Base-by-base conservation (phyloP, 2,329 filamentous ascomycete genomes). In the Phaeoacremonium minimum region DNA sequence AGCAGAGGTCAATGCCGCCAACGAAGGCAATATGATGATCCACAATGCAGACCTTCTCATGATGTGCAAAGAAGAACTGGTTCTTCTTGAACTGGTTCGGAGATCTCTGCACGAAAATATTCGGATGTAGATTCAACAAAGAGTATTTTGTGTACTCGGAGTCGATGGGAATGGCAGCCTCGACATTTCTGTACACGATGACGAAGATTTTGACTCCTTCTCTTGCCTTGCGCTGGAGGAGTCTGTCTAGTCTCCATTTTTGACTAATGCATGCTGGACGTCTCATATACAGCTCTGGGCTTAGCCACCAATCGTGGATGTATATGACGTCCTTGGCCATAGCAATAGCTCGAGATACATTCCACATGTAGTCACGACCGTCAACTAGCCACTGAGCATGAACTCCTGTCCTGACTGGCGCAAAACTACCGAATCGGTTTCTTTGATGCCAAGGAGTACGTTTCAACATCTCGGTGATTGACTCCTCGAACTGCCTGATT, bases 231-330 rank as follows among this genome's bases (percentile, higher is more conserved):
- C 83, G 82, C 58, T 95, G 87, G n/a, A 98, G 72, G 9, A 98
- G 72, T 51, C 93, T 77, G 61, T 98, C 93, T 7, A 98, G 75
- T 36, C 93, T 82, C 93, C 93, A 98, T 62, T 96, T 96, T 58
- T 97, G 91, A 55, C 90, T 96, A 62, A 97, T 96, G 31, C 87
- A 89, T 16, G 93, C 86, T 36, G 93, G 93, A 40, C 93, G 78
- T 42, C 93, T 80, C 81, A 97, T 83, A 65, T 98, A 98, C 30
- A 98, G 67, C 61, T 98, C 91, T 1, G 93, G 93, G 49, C 87
- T 96, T 28, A 98, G 67, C 93, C 93, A 98, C 93, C 93, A 98
- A 60, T 97, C 93, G 58, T 98, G 93, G 44, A 98, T 97, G 61
- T 97, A 97, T 49, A 98, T 91, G 43, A 97, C 91, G 64, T 97